Evolutionary conservation across 768 basidiomycete genomes (phyloP).

Genomic region (Kockovaella imperatae): DNA sequence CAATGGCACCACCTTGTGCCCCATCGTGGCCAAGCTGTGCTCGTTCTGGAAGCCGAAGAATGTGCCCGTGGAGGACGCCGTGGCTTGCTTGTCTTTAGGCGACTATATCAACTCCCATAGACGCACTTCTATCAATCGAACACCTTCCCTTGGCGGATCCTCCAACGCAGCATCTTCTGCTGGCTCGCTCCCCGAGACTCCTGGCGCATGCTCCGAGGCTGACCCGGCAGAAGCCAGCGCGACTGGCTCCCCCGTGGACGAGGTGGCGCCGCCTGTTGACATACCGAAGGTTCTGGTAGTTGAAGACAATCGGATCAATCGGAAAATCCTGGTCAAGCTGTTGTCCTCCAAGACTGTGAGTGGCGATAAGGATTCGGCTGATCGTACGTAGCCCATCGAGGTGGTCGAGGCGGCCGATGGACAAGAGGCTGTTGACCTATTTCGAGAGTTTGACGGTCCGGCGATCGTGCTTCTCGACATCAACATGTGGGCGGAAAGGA

Average conservation of each 20-base stretch:
- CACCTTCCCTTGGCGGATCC: neutral
- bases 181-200: neutral
- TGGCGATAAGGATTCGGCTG: conserved; percentile 1
- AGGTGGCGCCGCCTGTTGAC: neutral
- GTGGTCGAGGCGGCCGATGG: conserved; percentile 37
- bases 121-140: neutral
- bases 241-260: neutral
- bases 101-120: conserved; percentile 30
- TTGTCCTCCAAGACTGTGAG: conserved; percentile 19
- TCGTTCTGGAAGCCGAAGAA: conserved; percentile 18
- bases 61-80: conserved; percentile 22
- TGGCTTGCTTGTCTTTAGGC: conserved; percentile 26
- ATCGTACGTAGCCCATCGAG: conserved; percentile 13
- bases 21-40: neutral
- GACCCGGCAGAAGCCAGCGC: neutral
- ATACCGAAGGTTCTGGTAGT: conserved; percentile 32
- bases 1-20: neutral
- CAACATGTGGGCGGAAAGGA: conserved; percentile 26
- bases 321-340: conserved; percentile 26
- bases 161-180: neutral
- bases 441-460: conserved; percentile 13
- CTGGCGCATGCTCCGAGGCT: neutral
- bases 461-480: conserved; percentile 31
- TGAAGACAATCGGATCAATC: conserved; percentile 37
- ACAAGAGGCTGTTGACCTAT: conserved; percentile 25